Percentiles rank a stretch among this genome's conserved stretches.
These are phyloP conservation scores for Aspergillus olivimuriae DNA, from an alignment of 495 filamentous ascomycete species.

Conservation along the genomic window DNA sequence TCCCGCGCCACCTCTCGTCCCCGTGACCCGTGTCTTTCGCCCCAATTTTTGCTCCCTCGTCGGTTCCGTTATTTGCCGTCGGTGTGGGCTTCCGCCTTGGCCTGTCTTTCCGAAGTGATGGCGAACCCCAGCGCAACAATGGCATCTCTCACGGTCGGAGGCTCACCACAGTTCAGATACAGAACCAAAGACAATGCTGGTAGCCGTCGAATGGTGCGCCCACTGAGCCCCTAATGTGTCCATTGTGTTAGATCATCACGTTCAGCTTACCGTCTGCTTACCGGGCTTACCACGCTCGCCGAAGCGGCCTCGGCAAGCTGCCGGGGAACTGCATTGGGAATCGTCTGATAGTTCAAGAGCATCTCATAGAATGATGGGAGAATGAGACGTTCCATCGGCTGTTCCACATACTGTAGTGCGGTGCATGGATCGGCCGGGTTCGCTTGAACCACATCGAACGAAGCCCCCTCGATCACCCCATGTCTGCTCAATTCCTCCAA, in stretches of 20 bases:
- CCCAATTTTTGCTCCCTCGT: not conserved
- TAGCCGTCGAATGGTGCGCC: constrained; percentile 17
- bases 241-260: not conserved
- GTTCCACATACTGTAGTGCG: constrained; percentile 15
- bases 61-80: not conserved
- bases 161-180: constrained; percentile 8
- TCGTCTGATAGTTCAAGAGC: constrained; percentile 14
- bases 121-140: constrained; percentile 15
- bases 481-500: constrained; percentile 42
- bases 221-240: constrained; percentile 19
- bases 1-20: no score
- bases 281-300: constrained; percentile 12
- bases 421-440: constrained; percentile 14
- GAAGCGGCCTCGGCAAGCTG: constrained; percentile 13
- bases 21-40: no score
- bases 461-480: constrained; percentile 25
- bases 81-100: constrained; percentile 8
- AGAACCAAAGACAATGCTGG: constrained; percentile 18
- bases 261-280: no score
- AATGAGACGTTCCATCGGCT: constrained; percentile 7
- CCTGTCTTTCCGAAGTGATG: constrained; percentile 11
- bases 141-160: constrained; percentile 14
- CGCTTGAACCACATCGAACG: constrained; percentile 16
- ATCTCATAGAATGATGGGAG: constrained; percentile 16
- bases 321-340: constrained; percentile 13